Base-by-base conservation (phyloP, 202 grass and related monocot genomes). In the Elaeis oleifera region DNA sequence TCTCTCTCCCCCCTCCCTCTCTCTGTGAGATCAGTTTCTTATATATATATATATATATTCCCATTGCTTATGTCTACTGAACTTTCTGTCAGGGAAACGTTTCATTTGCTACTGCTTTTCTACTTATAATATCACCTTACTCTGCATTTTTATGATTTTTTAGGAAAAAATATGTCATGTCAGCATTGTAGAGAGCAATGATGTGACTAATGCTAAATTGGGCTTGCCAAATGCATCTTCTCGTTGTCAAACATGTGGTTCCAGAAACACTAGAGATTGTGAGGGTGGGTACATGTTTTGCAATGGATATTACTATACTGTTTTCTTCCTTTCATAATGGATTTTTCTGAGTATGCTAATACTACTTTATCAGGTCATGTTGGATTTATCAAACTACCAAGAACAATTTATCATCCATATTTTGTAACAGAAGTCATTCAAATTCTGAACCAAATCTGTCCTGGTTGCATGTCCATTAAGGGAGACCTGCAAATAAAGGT, bases 381-480 rank as follows among this genome's bases (percentile, higher is more conserved):
- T 50, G 92, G 92, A 44, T 80, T 73, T 16, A 74, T 88, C 28
- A 88, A 96, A 76, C 67, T 96, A 21, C 79, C 81, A 1, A 74
- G 77, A 73, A 83, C 75, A 23, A 86, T 96, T 58, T 70, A 89
- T 59, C 78, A 67, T 61, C 87, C 92, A 17, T 91, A 85, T 76
- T 85, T 96, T 63, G 71, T 85, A 2, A 76, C 78, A 22, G 81
- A 96, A 52, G 73, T 96, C 76, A 77, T 89, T 65, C 81, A 77
- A 36, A 81, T 91, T 74, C 77, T 96, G 59, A 96, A 96, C 78
- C 87, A 89, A 31, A 86, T 89, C 56, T 96, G 92, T 73, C 92
- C 87, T 61, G 61, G 87, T 4, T 96, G 92, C 68, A 65, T 77
- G 59, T 67, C 39, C 20, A 36, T 58, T 36, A 96, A 85, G 60